Evolutionary conservation across 2,329 filamentous ascomycete species (phyloP).

Genomic region (Hysterium pulicare): DNA sequence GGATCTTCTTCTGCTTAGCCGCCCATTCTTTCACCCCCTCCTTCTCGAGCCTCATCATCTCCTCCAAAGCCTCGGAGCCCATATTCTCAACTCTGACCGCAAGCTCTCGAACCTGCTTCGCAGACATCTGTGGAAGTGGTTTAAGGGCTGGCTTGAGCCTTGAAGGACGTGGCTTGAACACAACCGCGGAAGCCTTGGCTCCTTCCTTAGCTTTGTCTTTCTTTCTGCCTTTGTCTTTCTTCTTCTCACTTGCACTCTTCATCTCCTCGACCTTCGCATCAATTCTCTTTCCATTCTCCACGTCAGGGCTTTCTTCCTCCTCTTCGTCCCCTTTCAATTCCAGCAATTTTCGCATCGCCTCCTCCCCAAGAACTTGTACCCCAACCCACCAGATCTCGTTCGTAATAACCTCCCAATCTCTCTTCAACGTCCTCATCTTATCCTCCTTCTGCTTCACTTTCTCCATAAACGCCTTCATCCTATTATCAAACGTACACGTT

Average conservation of each 20-base stretch:
- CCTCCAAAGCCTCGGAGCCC: slow-evolving; percentile 18
- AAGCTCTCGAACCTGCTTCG: slow-evolving; percentile 13
- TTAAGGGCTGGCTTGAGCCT: slow-evolving; percentile 7
- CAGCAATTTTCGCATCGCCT: not conserved
- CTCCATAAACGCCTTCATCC: slow-evolving; percentile 19
- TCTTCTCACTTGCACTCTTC: not conserved
- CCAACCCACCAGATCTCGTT: slow-evolving; percentile 32
- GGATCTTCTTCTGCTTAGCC: slow-evolving; percentile 21
- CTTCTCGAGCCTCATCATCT: slow-evolving; percentile 18
- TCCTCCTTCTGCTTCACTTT: slow-evolving; percentile 16
- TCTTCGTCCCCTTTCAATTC: not conserved
- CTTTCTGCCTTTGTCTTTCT: not conserved
- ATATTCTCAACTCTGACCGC: slow-evolving; percentile 14
- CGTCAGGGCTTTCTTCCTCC: slow-evolving; percentile 13
- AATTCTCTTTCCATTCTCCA: slow-evolving; percentile 22
- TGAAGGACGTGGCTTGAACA: slow-evolving; percentile 15
- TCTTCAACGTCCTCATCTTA: slow-evolving; percentile 18
- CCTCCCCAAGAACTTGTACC: slow-evolving; percentile 19
- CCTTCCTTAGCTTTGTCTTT: not conserved
- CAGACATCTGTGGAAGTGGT: slow-evolving; percentile 10
- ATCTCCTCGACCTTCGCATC: slow-evolving; percentile 16
- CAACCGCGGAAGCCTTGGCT: not conserved
- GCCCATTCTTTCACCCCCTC: slow-evolving; percentile 22
- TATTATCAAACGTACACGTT: slow-evolving; percentile 4
- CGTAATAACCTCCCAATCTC: slow-evolving; percentile 23